Percentiles rank a stretch among this genome's conserved stretches.
These are phyloP conservation scores for Calocera viscosa DNA, from an alignment of 768 basidiomycete species.

Conservation along the genomic window DNA sequence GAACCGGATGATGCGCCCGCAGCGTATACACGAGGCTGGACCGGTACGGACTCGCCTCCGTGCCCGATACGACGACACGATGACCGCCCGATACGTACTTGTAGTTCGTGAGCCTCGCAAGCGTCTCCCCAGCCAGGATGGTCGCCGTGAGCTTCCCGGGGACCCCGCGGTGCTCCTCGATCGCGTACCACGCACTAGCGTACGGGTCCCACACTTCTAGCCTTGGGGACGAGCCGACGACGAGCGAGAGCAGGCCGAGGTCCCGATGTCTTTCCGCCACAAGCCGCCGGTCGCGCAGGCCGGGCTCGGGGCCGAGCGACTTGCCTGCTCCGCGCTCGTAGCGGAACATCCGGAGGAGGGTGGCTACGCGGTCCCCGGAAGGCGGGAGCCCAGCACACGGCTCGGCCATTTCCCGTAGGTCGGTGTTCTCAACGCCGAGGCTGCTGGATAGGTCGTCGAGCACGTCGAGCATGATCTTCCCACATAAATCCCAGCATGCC, in stretches of 20 bases:
- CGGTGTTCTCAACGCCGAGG: slow-evolving; percentile 10
- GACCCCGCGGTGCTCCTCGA: slow-evolving; percentile 14
- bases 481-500: slow-evolving; percentile 13
- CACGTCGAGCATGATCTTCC: slow-evolving; percentile 13
- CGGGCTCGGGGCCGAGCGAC: slow-evolving; percentile 2
- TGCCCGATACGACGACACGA: slow-evolving; percentile 14
- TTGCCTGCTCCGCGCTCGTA: slow-evolving; percentile 14
- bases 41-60: slow-evolving; percentile 12
- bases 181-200: slow-evolving; percentile 12
- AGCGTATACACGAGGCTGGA: slow-evolving; percentile 17
- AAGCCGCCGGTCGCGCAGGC: slow-evolving; percentile 9
- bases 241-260: slow-evolving; percentile 17
- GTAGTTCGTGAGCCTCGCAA: slow-evolving; percentile 16
- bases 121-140: slow-evolving; percentile 18
- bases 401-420: slow-evolving; percentile 8
- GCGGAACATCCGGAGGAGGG: slow-evolving; percentile 18
- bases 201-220: slow-evolving; percentile 15
- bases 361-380: slow-evolving; percentile 11
- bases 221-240: slow-evolving; percentile 17
- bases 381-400: slow-evolving; percentile 12
- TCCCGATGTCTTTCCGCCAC: slow-evolving; percentile 17
- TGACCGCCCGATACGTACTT: slow-evolving; percentile 16
- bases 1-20: slow-evolving; percentile 14
- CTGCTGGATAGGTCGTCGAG: slow-evolving; percentile 13
- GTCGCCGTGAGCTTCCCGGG: slow-evolving; percentile 15